Evolutionary conservation across 2,329 filamentous ascomycete genomes (phyloP), one percentile per base, ranked within the genome.

Genomic region (Colletotrichum cereale): DNA sequence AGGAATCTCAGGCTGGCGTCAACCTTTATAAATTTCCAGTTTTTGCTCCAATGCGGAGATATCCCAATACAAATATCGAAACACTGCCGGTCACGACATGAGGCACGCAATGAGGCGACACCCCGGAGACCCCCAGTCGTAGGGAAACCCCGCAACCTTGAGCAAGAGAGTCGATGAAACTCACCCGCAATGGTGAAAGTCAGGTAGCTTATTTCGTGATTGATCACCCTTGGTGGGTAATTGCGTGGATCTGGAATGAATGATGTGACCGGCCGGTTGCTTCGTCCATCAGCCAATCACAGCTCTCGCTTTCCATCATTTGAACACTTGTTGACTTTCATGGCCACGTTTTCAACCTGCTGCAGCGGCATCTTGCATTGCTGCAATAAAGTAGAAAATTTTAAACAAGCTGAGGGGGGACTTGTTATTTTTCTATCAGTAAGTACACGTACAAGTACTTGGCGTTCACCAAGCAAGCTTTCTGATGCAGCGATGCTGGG

Each of bases 141-240:
- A 6, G 50, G 16, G 24, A 60, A 31, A 44, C 60, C 44, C 66
- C 60, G 60, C 36, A 60, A 21, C 63, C 24, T 24, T 14, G 10
- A 42, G 26, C n/a, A 14, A 36, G 24, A 21, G n/a, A 40, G 7
- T 26, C 34, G 16, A 44, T 21, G 52, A 40, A 6, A 2, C 24
- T 50, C 57, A 24, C 31, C 53, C 47, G 57, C 21, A 18, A 62
- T 73, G 72, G 44, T 66, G 69, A 71, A 42, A 73, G 56, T 24
- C 14, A 29, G 18, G 29, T 26, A 60, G n/a, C 57, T 12, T 48
- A 73, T 73, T 73, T 69, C 72, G 72, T 73, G 72, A 73, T 73
- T 50, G 50, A 58, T 36, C 31, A 38, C 10, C 63, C 38, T 47
- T 47, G 38, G 36, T n/a, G 26, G 18, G 38, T 31, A n/a, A 72